Conservation (phyloP, 179 eudicot genomes). For the Patellifolia procumbens region DNA sequence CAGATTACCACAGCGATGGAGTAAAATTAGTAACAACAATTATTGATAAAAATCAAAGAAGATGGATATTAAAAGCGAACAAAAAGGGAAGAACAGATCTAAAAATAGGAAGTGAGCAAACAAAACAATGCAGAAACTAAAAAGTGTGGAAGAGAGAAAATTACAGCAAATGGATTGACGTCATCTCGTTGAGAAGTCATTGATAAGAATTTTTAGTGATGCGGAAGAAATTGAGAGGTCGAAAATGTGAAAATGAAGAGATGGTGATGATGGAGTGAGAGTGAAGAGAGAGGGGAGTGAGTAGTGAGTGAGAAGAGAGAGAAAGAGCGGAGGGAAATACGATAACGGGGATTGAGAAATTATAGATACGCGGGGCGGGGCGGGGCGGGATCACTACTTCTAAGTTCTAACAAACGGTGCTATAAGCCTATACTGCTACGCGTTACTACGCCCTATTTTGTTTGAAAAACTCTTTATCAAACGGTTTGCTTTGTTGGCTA, state of each 20-base stretch:
- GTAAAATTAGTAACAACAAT: neutral
- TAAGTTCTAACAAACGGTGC: too few relatives aligned
- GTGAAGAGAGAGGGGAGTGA: neutral
- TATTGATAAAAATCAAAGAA: neutral
- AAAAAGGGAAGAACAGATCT: conserved; percentile 35
- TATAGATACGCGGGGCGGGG: neutral
- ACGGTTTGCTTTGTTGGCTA: too few relatives aligned
- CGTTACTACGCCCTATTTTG: too few relatives aligned
- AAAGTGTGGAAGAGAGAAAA: neutral
- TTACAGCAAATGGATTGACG: conserved; percentile 89
- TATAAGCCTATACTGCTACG: too few relatives aligned
- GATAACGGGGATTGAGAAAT: conserved; percentile 5
- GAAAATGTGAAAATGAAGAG: neutral
- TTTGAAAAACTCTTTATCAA: too few relatives aligned
- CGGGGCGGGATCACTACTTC: too few relatives aligned
- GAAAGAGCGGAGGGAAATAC: neutral
- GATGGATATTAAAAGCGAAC: conserved; percentile 9
- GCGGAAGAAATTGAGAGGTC: neutral
- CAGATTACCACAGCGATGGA: neutral
- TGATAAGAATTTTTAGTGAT: neutral
- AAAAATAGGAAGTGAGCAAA: neutral
- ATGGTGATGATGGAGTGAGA: conserved; percentile 6
- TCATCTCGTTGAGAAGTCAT: conserved; percentile 63
- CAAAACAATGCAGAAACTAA: neutral
- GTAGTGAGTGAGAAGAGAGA: neutral